These are phyloP conservation scores for Apiospora aurea DNA, from an alignment of 2,329 filamentous ascomycete species.

Conservation along the genomic window DNA sequence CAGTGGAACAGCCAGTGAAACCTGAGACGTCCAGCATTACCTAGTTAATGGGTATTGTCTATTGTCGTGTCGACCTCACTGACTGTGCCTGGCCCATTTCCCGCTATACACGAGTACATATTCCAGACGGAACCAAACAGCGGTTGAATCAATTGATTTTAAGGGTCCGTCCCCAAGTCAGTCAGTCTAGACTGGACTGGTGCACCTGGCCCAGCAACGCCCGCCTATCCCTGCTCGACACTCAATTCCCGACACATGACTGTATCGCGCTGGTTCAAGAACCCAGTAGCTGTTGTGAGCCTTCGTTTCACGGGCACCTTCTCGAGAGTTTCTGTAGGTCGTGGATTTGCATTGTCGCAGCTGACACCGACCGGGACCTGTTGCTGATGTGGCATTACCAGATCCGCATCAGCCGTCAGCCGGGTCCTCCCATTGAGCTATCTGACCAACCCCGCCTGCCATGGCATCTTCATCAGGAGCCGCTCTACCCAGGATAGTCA, in stretches of 20 bases:
- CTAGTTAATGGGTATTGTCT: not conserved
- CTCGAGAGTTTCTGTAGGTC: not conserved
- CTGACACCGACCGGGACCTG: not conserved
- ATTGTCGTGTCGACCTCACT: not conserved
- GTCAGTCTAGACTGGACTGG: not conserved
- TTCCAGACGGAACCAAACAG: not conserved
- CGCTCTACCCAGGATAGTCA: slow-evolving; percentile 38
- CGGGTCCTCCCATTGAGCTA: not conserved
- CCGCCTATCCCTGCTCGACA: not conserved
- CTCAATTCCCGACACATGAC: not conserved
- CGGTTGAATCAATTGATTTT: not conserved
- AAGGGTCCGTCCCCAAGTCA: not conserved
- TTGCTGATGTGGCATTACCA: slow-evolving; percentile 15
- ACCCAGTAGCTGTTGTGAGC: not conserved
- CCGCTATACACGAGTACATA: not conserved
- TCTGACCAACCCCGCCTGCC: not conserved
- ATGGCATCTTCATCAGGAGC: not conserved
- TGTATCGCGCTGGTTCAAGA: not conserved
- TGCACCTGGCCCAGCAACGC: not conserved
- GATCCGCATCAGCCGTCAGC: not conserved
- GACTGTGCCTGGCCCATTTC: too few species aligned
- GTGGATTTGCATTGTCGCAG: not conserved
- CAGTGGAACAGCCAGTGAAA: slow-evolving; percentile 9
- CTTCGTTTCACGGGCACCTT: not conserved
- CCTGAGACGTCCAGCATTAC: not conserved